Conservation (phyloP, 1,284 basidiomycete genomes). For the Sanghuangporus sanghuang region DNA sequence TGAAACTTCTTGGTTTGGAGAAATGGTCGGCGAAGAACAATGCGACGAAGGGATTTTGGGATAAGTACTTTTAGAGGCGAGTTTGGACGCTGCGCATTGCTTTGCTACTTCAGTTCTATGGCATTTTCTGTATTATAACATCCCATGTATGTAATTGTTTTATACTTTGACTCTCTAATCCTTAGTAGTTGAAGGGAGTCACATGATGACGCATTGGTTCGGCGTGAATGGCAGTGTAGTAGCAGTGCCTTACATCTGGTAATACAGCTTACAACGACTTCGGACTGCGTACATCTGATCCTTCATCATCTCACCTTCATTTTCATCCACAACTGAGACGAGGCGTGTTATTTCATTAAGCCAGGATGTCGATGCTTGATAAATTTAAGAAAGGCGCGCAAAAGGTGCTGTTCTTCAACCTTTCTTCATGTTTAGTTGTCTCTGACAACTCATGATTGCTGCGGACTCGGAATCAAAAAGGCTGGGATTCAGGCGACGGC, state of each 20-base stretch:
- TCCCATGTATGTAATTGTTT: not conserved
- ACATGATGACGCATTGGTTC: not conserved
- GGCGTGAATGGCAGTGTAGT: not conserved
- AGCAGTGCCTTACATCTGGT: not conserved
- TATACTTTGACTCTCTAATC: not conserved
- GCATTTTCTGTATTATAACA: not conserved
- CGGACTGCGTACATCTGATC: not conserved
- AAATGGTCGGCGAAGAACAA: conserved; percentile 59
- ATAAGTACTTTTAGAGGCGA: conserved; percentile 55
- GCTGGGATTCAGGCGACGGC: conserved; percentile 76
- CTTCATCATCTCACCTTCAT: not conserved
- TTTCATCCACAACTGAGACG: not conserved
- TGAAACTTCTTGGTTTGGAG: conserved; percentile 68
- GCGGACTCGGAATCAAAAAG: conserved; percentile 2
- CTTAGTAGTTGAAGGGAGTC: not conserved
- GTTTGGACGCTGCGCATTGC: not conserved
- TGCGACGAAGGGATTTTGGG: conserved; percentile 78
- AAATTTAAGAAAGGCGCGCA: conserved; percentile 77
- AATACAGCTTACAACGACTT: not conserved
- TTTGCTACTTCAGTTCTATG: not conserved
- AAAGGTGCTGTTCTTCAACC: conserved; percentile 33
- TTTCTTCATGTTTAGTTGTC: not conserved
- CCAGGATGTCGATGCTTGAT: conserved; percentile 60
- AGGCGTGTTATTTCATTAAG: not conserved
- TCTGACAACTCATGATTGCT: not conserved